A percentile compares a stretch with the other conserved stretches of the same genome.
phyloP scores from a whole-genome alignment of 768 basidiomycete species.

The Xerocomus brunneocitrinus region DNA sequence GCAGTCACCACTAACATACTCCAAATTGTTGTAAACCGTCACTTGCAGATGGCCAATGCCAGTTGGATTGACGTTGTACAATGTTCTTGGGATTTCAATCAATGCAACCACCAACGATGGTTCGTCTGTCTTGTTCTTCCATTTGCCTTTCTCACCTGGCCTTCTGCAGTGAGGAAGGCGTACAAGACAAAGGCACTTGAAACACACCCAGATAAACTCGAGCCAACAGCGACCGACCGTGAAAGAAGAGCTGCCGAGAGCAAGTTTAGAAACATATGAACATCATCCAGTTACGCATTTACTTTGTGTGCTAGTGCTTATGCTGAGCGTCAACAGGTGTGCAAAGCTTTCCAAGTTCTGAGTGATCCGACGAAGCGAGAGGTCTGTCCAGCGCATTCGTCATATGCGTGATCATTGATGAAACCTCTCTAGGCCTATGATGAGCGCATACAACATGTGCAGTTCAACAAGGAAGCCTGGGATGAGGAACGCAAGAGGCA shows the following conservation, averaged over 20 bases:
- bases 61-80: slow-evolving; percentile 34
- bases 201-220: slow-evolving; percentile 72
- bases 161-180: slow-evolving; percentile 49
- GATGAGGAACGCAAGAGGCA: slow-evolving; percentile 38
- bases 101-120: slow-evolving; percentile 50
- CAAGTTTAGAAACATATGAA: slow-evolving; percentile 56
- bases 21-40: too few species aligned
- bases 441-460: slow-evolving; percentile 32
- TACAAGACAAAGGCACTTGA: slow-evolving; percentile 65
- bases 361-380: slow-evolving; percentile 51
- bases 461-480: slow-evolving; percentile 24
- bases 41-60: too few species aligned
- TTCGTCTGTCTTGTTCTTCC: slow-evolving; percentile 22
- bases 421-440: slow-evolving; percentile 42
- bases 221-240: slow-evolving; percentile 45
- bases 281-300: slow-evolving; percentile 21
- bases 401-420: not conserved
- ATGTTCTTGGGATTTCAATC: slow-evolving; percentile 43
- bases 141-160: not conserved
- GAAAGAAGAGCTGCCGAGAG: slow-evolving; percentile 52
- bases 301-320: slow-evolving; percentile 6
- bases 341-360: slow-evolving; percentile 58
- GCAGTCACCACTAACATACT: too few species aligned
- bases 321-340: slow-evolving; percentile 42
- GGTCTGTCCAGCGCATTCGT: slow-evolving; percentile 32